Evolutionary conservation across 225 moss, liverwort and hornwort genomes (phyloP).

Genomic region (Pleurozium schreberi): DNA sequence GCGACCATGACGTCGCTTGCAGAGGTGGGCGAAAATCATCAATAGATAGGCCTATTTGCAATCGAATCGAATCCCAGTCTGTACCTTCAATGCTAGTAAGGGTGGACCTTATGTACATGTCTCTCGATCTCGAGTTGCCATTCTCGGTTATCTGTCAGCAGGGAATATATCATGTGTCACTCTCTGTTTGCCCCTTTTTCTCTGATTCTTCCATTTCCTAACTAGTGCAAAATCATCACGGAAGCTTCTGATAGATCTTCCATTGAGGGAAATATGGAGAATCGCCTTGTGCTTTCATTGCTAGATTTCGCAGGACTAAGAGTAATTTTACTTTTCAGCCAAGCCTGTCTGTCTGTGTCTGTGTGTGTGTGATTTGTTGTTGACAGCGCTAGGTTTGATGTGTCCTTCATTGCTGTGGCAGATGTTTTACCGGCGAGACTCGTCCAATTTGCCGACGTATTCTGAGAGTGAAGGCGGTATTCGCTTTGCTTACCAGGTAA

Average conservation of each 20-base stretch:
- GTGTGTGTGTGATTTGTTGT: background rate
- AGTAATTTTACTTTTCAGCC: background rate
- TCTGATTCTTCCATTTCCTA: background rate
- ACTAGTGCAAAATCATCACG: background rate
- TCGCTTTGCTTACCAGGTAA: conserved; percentile 8
- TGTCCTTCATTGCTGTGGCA: background rate
- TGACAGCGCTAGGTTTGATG: background rate
- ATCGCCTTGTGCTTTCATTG: background rate
- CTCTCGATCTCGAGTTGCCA: background rate
- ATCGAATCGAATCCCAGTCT: background rate
- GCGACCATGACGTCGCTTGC: conserved; percentile 4
- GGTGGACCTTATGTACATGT: too few relatives aligned
- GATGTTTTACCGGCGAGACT: conserved; percentile 2
- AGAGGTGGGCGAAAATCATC: background rate
- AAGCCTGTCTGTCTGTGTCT: background rate
- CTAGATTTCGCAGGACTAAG: background rate
- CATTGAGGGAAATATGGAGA: background rate
- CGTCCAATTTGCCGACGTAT: conserved; percentile 9
- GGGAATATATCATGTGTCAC: background rate
- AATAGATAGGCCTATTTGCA: background rate
- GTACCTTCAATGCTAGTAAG: background rate
- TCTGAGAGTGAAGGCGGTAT: conserved; percentile 16
- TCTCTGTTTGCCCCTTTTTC: background rate
- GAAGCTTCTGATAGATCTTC: background rate
- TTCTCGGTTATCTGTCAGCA: background rate